Evolutionary conservation across 495 filamentous ascomycete genomes (phyloP).

Genomic region (Immersiella caudata): DNA sequence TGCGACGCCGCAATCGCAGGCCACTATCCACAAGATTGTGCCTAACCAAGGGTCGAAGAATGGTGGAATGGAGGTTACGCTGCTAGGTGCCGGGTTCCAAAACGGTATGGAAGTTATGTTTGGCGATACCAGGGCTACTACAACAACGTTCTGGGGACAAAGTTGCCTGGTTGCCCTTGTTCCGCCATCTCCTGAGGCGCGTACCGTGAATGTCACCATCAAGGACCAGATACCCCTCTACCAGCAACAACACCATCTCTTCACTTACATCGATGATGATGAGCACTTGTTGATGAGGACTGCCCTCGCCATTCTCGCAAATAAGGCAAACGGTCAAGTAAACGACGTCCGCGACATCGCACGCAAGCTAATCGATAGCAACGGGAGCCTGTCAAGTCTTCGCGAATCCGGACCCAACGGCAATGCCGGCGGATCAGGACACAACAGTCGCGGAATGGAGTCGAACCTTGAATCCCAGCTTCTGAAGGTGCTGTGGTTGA

Average conservation of each 20-base stretch:
- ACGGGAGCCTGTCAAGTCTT: conserved; percentile 7
- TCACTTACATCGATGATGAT: conserved; percentile 79
- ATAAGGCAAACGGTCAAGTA: conserved; percentile 57
- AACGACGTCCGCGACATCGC: conserved; percentile 57
- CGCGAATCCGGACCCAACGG: conserved; percentile 27
- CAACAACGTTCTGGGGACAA: conserved; percentile 81
- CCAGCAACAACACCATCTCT: conserved; percentile 57
- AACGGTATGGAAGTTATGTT: conserved; percentile 85
- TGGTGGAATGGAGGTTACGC: conserved; percentile 84
- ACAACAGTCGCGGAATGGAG: conserved; percentile 14
- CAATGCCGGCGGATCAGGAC: background rate
- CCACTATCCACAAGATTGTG: conserved; percentile 62
- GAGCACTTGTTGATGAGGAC: conserved; percentile 71
- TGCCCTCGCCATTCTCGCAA: conserved; percentile 59
- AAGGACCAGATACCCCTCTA: conserved; percentile 49
- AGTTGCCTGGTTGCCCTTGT: conserved; percentile 81
- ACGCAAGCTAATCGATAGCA: conserved; percentile 51
- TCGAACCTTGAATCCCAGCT: conserved; percentile 65
- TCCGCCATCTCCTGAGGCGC: conserved; percentile 70
- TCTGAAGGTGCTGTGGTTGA: conserved; percentile 72
- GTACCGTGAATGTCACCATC: conserved; percentile 75
- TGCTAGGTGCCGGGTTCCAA: conserved; percentile 77
- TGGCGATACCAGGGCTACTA: conserved; percentile 73
- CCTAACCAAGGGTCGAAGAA: conserved; percentile 77
- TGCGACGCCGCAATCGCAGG: conserved; percentile 18